Percentiles rank a stretch among this genome's conserved stretches.
phyloP scores from a whole-genome alignment of 371 early-diverging fungal genomes.

The Mucor irregularis region DNA sequence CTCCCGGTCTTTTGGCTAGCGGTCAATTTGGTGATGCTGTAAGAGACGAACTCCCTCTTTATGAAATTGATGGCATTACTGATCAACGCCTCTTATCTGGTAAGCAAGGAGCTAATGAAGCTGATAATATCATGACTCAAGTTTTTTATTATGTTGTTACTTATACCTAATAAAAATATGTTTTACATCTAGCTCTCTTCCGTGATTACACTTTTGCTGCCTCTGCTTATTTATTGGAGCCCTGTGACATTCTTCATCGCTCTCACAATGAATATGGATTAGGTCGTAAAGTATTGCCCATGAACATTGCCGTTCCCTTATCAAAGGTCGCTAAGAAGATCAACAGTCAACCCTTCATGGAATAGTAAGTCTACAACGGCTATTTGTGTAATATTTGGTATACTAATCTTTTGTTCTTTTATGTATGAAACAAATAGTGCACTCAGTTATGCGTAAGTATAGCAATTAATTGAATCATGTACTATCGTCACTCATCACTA shows the following conservation, averaged over 20 bases:
- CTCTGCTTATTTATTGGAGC: constrained; percentile 87
- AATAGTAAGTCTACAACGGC: constrained; percentile 64
- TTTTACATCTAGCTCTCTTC: constrained; percentile 63
- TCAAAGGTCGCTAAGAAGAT: constrained; percentile 71
- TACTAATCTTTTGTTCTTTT: constrained; percentile 29
- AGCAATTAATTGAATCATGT: not conserved
- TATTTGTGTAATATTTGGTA: too few species aligned
- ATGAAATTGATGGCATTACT: constrained; percentile 67
- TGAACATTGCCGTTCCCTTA: constrained; percentile 81
- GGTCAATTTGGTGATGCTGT: constrained; percentile 84
- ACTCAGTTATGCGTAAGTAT: constrained; percentile 39
- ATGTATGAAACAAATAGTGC: constrained; percentile 30
- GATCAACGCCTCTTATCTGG: constrained; percentile 74
- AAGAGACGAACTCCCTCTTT: constrained; percentile 66
- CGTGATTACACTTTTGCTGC: constrained; percentile 88
- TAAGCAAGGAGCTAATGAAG: constrained; percentile 24
- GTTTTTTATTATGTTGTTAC: not conserved
- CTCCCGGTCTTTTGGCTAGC: constrained; percentile 71
- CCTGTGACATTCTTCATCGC: constrained; percentile 79
- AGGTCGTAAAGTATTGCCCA: constrained; percentile 73
- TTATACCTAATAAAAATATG: not conserved
- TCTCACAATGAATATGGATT: constrained; percentile 74
- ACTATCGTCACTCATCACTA: not conserved
- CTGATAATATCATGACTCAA: not conserved
- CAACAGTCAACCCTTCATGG: constrained; percentile 83